These are phyloP conservation scores for Phoenix roebelenii DNA, from an alignment of 176 grass and related monocot species.

Conservation along the genomic window DNA sequence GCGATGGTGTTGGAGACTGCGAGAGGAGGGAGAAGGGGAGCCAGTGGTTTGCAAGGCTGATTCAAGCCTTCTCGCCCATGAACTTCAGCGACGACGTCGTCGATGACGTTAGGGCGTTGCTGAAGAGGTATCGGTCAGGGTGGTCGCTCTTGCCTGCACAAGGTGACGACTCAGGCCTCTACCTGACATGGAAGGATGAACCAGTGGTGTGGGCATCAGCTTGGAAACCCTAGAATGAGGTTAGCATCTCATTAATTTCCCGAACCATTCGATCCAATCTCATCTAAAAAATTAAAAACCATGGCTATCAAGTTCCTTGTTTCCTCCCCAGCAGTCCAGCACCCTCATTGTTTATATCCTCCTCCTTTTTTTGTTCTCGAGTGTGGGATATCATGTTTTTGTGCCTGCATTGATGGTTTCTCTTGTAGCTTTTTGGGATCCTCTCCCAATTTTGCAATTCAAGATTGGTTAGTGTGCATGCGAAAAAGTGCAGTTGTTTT, in stretches of 20 bases:
- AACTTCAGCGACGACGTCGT: conserved; percentile 9
- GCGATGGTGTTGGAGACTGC: not conserved
- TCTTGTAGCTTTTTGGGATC: too few relatives aligned
- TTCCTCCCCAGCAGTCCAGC: too few relatives aligned
- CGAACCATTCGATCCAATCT: too few relatives aligned
- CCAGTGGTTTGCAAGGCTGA: conserved; percentile 10
- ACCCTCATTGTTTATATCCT: too few relatives aligned
- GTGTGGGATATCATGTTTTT: too few relatives aligned
- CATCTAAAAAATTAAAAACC: too few relatives aligned
- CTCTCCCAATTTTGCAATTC: too few relatives aligned
- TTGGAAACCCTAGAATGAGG: conserved; percentile 13
- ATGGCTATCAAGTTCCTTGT: too few relatives aligned
- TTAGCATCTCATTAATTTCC: not conserved
- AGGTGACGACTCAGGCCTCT: not conserved
- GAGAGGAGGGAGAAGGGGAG: conserved; percentile 21
- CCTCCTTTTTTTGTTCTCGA: too few relatives aligned
- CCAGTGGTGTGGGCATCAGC: conserved; percentile 15
- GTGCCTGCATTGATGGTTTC: too few relatives aligned
- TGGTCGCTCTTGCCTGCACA: conserved; percentile 8
- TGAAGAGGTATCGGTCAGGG: conserved; percentile 5
- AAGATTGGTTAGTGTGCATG: too few relatives aligned
- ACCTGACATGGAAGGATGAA: conserved; percentile 19
- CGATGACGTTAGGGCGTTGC: conserved; percentile 12
- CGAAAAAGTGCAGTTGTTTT: too few relatives aligned
- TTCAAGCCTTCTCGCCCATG: not conserved